Evolutionary conservation across 139 green algal species (phyloP).

Genomic region (Trebouxia sp.): DNA sequence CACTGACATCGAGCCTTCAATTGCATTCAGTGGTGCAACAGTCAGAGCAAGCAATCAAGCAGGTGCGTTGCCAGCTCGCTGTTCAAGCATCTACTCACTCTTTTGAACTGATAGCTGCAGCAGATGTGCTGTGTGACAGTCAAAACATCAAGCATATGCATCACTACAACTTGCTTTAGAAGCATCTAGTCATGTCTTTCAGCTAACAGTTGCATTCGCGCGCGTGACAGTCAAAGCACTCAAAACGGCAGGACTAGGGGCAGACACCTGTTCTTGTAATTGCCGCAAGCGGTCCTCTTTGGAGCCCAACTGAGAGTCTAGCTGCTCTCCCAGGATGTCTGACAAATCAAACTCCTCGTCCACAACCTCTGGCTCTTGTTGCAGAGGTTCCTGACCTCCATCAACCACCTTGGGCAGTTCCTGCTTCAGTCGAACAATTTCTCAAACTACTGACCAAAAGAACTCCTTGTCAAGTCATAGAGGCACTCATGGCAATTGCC

Average conservation of each 20-base stretch:
- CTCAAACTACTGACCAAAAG: not conserved
- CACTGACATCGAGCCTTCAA: too few relatives aligned
- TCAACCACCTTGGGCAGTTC: conserved; percentile 20
- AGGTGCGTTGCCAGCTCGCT: too few relatives aligned
- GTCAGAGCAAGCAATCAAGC: too few relatives aligned
- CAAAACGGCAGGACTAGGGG: not conserved
- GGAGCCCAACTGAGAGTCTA: not conserved
- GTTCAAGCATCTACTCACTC: too few relatives aligned
- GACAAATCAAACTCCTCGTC: conserved; percentile 36
- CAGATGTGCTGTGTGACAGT: too few relatives aligned
- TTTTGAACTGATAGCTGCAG: too few relatives aligned
- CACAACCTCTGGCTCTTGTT: not conserved
- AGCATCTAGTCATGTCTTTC: too few relatives aligned
- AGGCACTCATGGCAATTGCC: not conserved
- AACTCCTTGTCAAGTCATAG: not conserved
- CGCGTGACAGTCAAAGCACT: not conserved
- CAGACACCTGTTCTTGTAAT: conserved; percentile 19
- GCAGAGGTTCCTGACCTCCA: not conserved
- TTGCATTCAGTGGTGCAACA: too few relatives aligned
- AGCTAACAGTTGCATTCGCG: too few relatives aligned
- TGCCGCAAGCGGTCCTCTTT: conserved; percentile 24
- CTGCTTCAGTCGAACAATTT: too few relatives aligned
- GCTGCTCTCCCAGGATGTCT: conserved; percentile 29
- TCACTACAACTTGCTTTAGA: too few relatives aligned
- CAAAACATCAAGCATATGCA: too few relatives aligned